These are phyloP conservation scores for Fusarium verrucosum DNA, from an alignment of 2,329 filamentous ascomycete species.

Conservation along the genomic window DNA sequence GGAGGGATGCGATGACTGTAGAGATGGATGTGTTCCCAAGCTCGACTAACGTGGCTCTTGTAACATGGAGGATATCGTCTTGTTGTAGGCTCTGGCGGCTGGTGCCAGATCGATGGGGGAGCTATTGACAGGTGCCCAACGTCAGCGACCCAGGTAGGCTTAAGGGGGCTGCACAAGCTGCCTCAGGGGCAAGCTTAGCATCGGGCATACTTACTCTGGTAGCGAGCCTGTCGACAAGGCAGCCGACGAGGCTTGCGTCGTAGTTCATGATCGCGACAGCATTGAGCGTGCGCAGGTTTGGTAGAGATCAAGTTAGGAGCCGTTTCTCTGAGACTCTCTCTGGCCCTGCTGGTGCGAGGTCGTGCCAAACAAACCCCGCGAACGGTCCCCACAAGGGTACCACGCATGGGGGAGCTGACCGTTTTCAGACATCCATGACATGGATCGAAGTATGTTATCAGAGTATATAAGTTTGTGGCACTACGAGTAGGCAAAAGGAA, in stretches of 20 bases:
- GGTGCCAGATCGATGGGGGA: conserved; percentile 70
- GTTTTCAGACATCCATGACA: conserved; percentile 20
- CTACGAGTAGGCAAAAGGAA: neutral
- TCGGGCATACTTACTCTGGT: conserved; percentile 64
- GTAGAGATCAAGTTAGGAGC: conserved; percentile 24
- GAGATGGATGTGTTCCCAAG: conserved; percentile 65
- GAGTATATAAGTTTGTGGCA: neutral
- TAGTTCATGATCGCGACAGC: conserved; percentile 60
- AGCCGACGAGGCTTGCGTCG: conserved; percentile 68
- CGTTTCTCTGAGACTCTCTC: conserved; percentile 4
- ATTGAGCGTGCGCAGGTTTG: conserved; percentile 33
- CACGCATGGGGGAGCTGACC: conserved; percentile 11
- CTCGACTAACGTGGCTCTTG: conserved; percentile 68
- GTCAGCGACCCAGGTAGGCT: conserved; percentile 16
- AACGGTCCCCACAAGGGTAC: conserved; percentile 34
- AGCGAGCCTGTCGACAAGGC: conserved; percentile 69
- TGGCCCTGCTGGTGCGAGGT: conserved; percentile 4
- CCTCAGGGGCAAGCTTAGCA: neutral
- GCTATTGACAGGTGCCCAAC: conserved; percentile 60
- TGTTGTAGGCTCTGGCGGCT: conserved; percentile 64
- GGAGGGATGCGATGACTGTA: conserved; percentile 65
- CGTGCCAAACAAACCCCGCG: conserved; percentile 39
- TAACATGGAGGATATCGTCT: conserved; percentile 69
- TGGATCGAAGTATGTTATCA: neutral
- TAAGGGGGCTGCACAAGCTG: neutral